Evolutionary conservation across 441 rosid species (phyloP).

Genomic region (Croton laevigatus): DNA sequence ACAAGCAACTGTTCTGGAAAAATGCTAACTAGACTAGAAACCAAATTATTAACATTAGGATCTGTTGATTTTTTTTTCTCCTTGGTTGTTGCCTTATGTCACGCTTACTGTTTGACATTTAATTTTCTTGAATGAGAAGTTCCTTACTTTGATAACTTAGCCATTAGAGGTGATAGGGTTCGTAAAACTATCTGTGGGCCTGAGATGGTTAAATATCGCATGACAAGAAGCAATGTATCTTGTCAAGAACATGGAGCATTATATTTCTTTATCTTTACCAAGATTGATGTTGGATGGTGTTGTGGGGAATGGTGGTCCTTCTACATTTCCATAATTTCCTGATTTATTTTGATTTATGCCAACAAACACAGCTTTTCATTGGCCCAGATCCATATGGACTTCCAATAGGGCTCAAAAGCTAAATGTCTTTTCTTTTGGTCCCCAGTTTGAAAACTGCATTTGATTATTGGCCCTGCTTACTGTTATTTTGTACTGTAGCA

Average conservation of each 20-base stretch:
- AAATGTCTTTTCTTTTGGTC: conserved; percentile 26
- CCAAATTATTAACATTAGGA: neutral
- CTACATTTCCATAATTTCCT: conserved; percentile 24
- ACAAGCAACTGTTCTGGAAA: neutral
- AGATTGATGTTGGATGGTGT: conserved; percentile 31
- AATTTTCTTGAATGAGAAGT: conserved; percentile 20
- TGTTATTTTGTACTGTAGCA: conserved; percentile 17
- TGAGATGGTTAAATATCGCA: conserved; percentile 33
- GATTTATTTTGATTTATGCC: conserved; percentile 29
- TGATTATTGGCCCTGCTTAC: conserved; percentile 18
- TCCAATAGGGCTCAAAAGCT: conserved; percentile 22
- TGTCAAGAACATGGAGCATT: conserved; percentile 37
- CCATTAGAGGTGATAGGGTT: conserved; percentile 32
- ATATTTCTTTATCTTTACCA: conserved; percentile 30
- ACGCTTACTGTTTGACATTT: conserved; percentile 2
- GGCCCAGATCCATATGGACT: conserved; percentile 27
- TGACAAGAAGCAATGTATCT: conserved; percentile 42
- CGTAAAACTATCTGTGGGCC: conserved; percentile 35
- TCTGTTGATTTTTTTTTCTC: neutral
- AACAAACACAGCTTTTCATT: conserved; percentile 26
- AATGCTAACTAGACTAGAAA: neutral
- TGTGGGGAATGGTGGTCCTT: conserved; percentile 36
- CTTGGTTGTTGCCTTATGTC: neutral
- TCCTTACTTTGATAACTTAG: conserved; percentile 19
- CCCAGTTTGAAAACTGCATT: conserved; percentile 24